Evolutionary conservation across 345 rosid genomes (phyloP), one percentile per base, ranked within the genome.

Genomic region (Murraya paniculata): DNA sequence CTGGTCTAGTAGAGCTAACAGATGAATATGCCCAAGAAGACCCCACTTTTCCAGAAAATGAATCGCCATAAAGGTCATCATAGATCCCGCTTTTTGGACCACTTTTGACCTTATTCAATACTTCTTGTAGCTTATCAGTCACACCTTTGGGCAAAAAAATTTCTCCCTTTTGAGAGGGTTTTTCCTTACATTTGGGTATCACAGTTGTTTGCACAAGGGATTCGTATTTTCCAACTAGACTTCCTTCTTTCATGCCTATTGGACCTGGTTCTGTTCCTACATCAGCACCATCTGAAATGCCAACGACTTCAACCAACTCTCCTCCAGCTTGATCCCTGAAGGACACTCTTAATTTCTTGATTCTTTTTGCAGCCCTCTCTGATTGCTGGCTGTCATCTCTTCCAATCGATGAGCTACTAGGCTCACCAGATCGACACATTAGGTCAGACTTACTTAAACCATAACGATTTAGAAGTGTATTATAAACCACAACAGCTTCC

Each of bases 221-320:
- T 80, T 91, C 97, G 50, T 95, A 93, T 83, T 93, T 93, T 69
- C 99, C 98, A 70, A 93, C 94, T 16, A 95, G 92, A 77, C 98
- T 93, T 82, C 99, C 99, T 86, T 95, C 99, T 80, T 86, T 92
- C 70, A 95, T 91, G 50, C 94, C 98, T 31, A 88, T 24, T 0
- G 94, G 97, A 84, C 98, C 98, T 45, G 99, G 94, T 87, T 90
- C 98, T n/a, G 98, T 96, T 77, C 89, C 98, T 69, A 92, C 97
- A 75, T 92, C 99, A 2, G 87, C 95, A 71, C 97, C 99, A 86
- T 96, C 99, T 19, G 99, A 96, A 76, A 88, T 39, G 62, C 99
- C 99, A 79, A 96, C 98, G 50, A 96, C 89, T 79, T 96, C 93
- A 77, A 90, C 91, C 66, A 92, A 86, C 86, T 91, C 93, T 78